Percentiles rank a stretch among this genome's conserved stretches.
Evolutionary conservation across 2,329 filamentous ascomycete genomes (phyloP).

Genomic region (Conoideocrella luteorostrata): DNA sequence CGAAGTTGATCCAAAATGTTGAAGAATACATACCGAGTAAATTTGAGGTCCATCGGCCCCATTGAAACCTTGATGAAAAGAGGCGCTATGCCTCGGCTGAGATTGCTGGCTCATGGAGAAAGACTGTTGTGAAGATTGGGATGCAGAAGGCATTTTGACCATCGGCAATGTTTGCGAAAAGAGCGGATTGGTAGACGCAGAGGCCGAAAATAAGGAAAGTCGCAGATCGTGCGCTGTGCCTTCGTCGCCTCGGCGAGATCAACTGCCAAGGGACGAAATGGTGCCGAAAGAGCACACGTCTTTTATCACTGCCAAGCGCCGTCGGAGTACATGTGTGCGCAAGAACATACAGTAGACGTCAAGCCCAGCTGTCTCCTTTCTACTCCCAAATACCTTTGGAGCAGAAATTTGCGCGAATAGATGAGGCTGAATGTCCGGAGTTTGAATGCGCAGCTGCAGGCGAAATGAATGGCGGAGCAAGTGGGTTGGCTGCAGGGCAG

Average conservation of each 20-base stretch:
- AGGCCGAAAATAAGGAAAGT: no score
- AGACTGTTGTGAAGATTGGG: slow-evolving; percentile 50
- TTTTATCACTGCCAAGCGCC: background rate
- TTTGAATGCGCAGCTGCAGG: slow-evolving; percentile 3
- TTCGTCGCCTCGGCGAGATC: background rate
- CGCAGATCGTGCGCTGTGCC: background rate
- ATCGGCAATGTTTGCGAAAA: background rate
- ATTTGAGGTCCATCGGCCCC: slow-evolving; percentile 46
- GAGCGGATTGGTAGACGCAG: background rate
- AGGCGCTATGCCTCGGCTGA: slow-evolving; percentile 32
- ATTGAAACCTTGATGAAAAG: slow-evolving; percentile 30
- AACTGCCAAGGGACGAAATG: slow-evolving; percentile 1
- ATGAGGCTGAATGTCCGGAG: background rate
- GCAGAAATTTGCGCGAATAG: background rate
- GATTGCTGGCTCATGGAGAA: slow-evolving; percentile 52
- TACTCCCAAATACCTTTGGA: background rate
- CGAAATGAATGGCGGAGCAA: slow-evolving; percentile 10
- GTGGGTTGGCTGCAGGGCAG: slow-evolving; percentile 8
- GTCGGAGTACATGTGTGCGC: slow-evolving; percentile 1
- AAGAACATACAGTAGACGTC: background rate
- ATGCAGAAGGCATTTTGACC: slow-evolving; percentile 32
- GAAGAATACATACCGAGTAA: slow-evolving; percentile 47
- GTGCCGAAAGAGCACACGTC: background rate
- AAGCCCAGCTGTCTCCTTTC: background rate
- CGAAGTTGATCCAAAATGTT: no score